Percentiles rank a stretch among this genome's conserved stretches.
These are phyloP conservation scores for Penicillium sp. DNA, from an alignment of 2,329 filamentous ascomycete species.

Conservation along the genomic window DNA sequence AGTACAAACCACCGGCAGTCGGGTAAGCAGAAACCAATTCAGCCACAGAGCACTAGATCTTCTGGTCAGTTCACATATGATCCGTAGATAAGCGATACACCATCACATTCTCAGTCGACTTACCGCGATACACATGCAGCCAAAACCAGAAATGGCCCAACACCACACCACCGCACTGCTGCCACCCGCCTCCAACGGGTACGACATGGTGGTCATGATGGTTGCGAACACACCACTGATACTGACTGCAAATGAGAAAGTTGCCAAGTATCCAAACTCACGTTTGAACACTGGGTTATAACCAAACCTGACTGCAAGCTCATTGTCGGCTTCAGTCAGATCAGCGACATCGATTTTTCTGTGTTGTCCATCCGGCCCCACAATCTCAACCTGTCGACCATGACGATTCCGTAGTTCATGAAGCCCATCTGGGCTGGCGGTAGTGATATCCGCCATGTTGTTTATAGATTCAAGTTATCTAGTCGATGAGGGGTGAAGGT, in stretches of 20 bases:
- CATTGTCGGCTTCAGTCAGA: constrained; percentile 10
- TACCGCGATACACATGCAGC: constrained; percentile 56
- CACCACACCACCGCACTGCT: constrained; percentile 58
- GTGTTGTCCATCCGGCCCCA: constrained; percentile 10
- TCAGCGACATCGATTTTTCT: constrained; percentile 3
- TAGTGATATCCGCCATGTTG: constrained; percentile 4
- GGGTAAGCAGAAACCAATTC: constrained; percentile 61
- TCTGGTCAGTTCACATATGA: not conserved
- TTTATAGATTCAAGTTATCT: not conserved
- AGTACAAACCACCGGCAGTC: constrained; percentile 57
- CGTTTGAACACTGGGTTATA: constrained; percentile 54
- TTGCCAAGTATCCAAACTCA: constrained; percentile 59
- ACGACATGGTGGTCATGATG: constrained; percentile 57
- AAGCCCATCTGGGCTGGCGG: not conserved
- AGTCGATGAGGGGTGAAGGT: not conserved
- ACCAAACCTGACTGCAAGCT: constrained; percentile 10
- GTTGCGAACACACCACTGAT: constrained; percentile 59
- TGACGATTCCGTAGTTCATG: constrained; percentile 9
- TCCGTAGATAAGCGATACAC: not conserved
- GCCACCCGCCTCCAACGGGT: constrained; percentile 56
- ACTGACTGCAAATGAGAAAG: constrained; percentile 61
- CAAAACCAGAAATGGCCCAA: constrained; percentile 58
- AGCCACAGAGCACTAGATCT: constrained; percentile 47
- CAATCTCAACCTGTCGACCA: constrained; percentile 10
- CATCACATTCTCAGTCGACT: not conserved